Conservation (phyloP, 257 asterid species). For the Solanum phureja region DNA sequence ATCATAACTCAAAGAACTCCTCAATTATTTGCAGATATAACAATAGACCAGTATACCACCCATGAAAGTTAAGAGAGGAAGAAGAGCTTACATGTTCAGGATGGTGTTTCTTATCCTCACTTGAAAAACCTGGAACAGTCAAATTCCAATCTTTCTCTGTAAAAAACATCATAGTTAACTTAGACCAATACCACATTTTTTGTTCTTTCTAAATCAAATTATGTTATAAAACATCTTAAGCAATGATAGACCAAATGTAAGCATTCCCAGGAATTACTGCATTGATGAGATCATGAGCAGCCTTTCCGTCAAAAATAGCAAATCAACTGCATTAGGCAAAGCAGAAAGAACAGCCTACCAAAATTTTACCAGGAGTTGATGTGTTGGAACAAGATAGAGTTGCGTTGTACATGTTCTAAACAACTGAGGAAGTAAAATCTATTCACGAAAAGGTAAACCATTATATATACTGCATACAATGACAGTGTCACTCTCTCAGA, state of each 20-base stretch:
- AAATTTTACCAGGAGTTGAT: neutral
- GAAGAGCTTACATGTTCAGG: constrained; percentile 45
- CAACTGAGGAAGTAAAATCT: neutral
- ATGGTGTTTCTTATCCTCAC: constrained; percentile 49
- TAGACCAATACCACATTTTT: neutral
- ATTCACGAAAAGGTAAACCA: neutral
- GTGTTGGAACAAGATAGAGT: neutral
- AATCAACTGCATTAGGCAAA: neutral
- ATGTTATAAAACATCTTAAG: neutral
- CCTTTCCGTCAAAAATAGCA: neutral
- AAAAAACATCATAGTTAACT: neutral
- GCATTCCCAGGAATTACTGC: neutral
- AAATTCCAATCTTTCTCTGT: constrained; percentile 87
- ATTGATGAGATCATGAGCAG: neutral
- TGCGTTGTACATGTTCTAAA: neutral
- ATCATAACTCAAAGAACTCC: neutral
- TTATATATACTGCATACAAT: neutral
- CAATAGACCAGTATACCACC: neutral
- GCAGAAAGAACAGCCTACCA: neutral
- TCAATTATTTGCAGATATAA: neutral
- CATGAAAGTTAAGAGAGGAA: neutral
- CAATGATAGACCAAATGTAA: neutral
- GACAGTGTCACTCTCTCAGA: neutral
- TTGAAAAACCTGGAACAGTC: constrained; percentile 82
- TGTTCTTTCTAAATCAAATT: neutral